A percentile compares a stretch with the other conserved stretches of the same genome.
phyloP scores from a whole-genome alignment of 345 rosid species.

The Citrus reticulata region DNA sequence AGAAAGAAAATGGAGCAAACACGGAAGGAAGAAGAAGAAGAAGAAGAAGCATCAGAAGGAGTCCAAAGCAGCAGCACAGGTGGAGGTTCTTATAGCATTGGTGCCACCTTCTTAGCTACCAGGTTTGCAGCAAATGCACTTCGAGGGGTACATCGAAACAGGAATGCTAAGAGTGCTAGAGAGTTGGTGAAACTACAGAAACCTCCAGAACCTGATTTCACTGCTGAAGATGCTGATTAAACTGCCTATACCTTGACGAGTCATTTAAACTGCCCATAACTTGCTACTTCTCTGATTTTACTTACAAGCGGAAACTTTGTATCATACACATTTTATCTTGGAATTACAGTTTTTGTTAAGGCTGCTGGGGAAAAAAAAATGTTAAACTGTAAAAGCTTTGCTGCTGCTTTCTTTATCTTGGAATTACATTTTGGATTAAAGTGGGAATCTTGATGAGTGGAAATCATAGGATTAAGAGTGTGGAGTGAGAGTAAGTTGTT shows the following conservation, averaged over 20 bases:
- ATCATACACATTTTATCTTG: background rate
- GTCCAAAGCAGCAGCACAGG: constrained; percentile 25
- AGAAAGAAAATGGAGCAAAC: constrained; percentile 76
- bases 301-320: background rate
- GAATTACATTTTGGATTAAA: no score
- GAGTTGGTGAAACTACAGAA: constrained; percentile 77
- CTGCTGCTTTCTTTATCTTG: background rate
- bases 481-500: no score
- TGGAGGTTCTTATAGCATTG: constrained; percentile 69
- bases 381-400: background rate
- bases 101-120: constrained; percentile 88
- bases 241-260: background rate
- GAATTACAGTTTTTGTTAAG: background rate
- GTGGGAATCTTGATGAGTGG: fast-evolving
- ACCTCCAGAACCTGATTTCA: constrained; percentile 95
- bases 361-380: background rate
- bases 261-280: background rate
- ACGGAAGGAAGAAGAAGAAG: constrained; percentile 59
- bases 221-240: constrained; percentile 65
- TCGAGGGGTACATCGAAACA: constrained; percentile 73
- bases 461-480: no score
- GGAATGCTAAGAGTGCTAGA: constrained; percentile 64
- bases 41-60: constrained; percentile 45
- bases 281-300: no score
- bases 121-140: constrained; percentile 92